Evolutionary conservation across 2,329 filamentous ascomycete genomes (phyloP).

Genomic region (Cucurbitaria berberidis): DNA sequence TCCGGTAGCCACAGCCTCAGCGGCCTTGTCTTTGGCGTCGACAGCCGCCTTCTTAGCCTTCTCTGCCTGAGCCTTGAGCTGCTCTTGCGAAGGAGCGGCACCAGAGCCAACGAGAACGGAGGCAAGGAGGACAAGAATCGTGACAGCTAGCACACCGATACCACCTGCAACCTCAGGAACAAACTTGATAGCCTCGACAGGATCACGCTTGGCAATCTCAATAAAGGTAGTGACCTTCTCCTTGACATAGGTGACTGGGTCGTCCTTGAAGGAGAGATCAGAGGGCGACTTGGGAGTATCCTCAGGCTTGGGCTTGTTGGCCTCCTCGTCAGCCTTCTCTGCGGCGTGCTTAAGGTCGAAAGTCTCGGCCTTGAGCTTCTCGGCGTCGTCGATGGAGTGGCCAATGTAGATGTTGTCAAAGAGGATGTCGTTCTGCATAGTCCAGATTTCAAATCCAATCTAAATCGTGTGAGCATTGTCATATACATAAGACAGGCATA

Average conservation of each 20-base stretch:
- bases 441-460: conserved; percentile 99
- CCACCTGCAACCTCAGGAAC: conserved; percentile 90
- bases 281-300: conserved; percentile 71
- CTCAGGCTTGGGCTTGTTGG: conserved; percentile 75
- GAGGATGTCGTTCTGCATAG: conserved; percentile 98
- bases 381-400: conserved; percentile 91
- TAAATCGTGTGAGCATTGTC: conserved; percentile 45
- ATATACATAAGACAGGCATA: neutral
- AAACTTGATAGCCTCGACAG: conserved; percentile 82
- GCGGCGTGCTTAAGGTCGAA: conserved; percentile 86
- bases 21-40: conserved; percentile 71
- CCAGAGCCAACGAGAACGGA: conserved; percentile 71
- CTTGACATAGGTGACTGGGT: conserved; percentile 84
- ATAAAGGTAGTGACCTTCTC: conserved; percentile 95
- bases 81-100: conserved; percentile 66
- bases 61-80: conserved; percentile 75
- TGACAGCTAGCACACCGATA: conserved; percentile 72
- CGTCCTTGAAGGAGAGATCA: conserved; percentile 87
- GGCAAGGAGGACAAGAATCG: conserved; percentile 72
- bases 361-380: conserved; percentile 85
- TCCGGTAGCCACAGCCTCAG: conserved; percentile 65
- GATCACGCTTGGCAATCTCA: conserved; percentile 80
- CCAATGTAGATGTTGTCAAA: conserved; percentile 99
- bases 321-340: conserved; percentile 81
- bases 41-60: conserved; percentile 75